Evolutionary conservation across 2,329 filamentous ascomycete species (phyloP), one percentile per base, ranked within the genome.

Genomic region (Xylaria sp.): DNA sequence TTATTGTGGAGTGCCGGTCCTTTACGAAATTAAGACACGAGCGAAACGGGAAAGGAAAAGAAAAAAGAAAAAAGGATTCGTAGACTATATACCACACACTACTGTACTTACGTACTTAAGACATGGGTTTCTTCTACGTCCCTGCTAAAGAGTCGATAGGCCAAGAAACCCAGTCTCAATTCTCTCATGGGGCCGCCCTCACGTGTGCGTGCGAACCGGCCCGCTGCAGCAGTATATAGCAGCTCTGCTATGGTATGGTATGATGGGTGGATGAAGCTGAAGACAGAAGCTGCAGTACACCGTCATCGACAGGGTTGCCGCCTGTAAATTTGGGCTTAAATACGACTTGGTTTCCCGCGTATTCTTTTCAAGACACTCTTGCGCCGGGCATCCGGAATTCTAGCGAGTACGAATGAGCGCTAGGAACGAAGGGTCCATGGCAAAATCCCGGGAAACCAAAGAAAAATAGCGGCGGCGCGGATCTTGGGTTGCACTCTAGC

Each of bases 181-280:
- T 46, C 56, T 59, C 54, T 64, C 65, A 67, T 67, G 59, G 46
- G 60, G 53, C 20, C 46, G 36, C 13, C 17, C 40, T 53, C 65
- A 67, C 65, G 60, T 57, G 20, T 48, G 40, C 40, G 65, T 49
- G 33, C 10, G 54, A 46, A 20, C 56, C 36, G 49, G 44, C 20
- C 51, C 44, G 59, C 51, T 17, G 54, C 46, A 42, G 51, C 46
- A 36, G 36, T 53, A 20, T 40, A 20, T 23, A 53, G 26, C 42
- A 56, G 28, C 28, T 53, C 51, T 58, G 36, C 46, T 28, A n/a
- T 33, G 36, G 36, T 15, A 40, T 15, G 38, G 13, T 40, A 38
- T 6, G 54, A 23, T n/a, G 36, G 36, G 31, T 40, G 36, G 26
- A 53, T n/a, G 54, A 36, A 31, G 20, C 20, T 33, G 33, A 40